These are phyloP conservation scores for Dendrobium officinale DNA, from an alignment of 106 monocot species.

Conservation along the genomic window DNA sequence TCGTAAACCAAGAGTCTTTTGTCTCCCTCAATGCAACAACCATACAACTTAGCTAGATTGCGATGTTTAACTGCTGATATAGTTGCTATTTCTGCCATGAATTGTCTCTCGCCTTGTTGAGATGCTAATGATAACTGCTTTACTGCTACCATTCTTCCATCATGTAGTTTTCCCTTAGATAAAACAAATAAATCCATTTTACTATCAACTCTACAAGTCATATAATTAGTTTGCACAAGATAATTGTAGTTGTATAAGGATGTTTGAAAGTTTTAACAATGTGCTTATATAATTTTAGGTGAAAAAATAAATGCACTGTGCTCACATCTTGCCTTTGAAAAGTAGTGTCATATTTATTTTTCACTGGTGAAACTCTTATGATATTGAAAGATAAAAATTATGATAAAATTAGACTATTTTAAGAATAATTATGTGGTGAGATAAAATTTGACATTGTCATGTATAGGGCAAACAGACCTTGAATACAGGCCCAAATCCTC, in stretches of 20 bases:
- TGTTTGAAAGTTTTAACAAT: too few relatives aligned
- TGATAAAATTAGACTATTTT: background rate
- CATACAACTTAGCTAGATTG: constrained; percentile 73
- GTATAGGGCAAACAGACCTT: constrained; percentile 29
- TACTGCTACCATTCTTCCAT: constrained; percentile 78
- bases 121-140: constrained; percentile 74
- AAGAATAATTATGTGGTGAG: background rate
- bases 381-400: background rate
- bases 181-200: constrained; percentile 2
- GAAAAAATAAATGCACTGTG: too few relatives aligned
- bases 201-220: too few relatives aligned
- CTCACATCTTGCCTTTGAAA: background rate
- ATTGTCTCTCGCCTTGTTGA: constrained; percentile 72
- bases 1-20: constrained; percentile 75
- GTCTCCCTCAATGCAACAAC: constrained; percentile 77
- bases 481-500: constrained; percentile 65
- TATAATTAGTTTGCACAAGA: too few relatives aligned
- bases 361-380: background rate
- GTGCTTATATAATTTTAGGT: too few relatives aligned
- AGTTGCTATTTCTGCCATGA: constrained; percentile 75
- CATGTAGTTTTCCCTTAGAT: constrained; percentile 59
- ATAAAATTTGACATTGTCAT: background rate
- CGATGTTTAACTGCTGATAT: constrained; percentile 86
- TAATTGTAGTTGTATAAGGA: too few relatives aligned
- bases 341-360: background rate